Base-by-base conservation (phyloP, 1,284 basidiomycete genomes). In the Calocybe gambosa region DNA sequence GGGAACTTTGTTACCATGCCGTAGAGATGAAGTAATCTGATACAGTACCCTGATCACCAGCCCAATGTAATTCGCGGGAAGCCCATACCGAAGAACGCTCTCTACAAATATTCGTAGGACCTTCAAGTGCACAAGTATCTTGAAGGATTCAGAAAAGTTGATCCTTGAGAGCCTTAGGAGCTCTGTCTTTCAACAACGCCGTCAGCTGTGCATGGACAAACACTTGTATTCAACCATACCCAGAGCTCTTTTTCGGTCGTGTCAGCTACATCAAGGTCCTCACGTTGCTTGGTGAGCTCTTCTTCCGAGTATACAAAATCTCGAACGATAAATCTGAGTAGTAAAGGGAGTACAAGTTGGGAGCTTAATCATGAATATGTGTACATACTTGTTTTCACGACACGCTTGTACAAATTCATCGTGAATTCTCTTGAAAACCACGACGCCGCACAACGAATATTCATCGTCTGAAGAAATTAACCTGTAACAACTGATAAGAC, bases 131-230 rank as follows among this genome's bases (percentile, higher is more conserved):
- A 94, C 87, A 15, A 98, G 76, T 26, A 95, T 78, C 66, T 99
- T 93, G 71, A 94, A 94, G 2, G 94, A 84, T 68, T 99, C 96
- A 5, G 92, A 94, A 64, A 99, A 99, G 70, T 96, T 97, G 50
- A 91, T 96, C 51, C 96, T 77, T 23, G 93, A 84, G 36, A 99
- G 68, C 52, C 91, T 82, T n/a, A 99, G 72, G 1, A 99, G 77
- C 60, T 99, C 96, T 16, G 93, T 92, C 93, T 96, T 58, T 20
- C 33, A 18, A 45, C 3, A 18, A 44, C 3, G 8, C 46, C 16
- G 50, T 37, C 37, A 55, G 45, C 38, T 15, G 21, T 42, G 19
- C 40, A 39, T 41, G 50, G 39, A 39, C 4, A 39, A 3, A 19
- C 18, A 19, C 9, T 10, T 28, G 31, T 21, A 8, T 1, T 44